Evolutionary conservation across 768 basidiomycete species (phyloP), one percentile per base, ranked within the genome.

Genomic region (Dioszegia hungarica): DNA sequence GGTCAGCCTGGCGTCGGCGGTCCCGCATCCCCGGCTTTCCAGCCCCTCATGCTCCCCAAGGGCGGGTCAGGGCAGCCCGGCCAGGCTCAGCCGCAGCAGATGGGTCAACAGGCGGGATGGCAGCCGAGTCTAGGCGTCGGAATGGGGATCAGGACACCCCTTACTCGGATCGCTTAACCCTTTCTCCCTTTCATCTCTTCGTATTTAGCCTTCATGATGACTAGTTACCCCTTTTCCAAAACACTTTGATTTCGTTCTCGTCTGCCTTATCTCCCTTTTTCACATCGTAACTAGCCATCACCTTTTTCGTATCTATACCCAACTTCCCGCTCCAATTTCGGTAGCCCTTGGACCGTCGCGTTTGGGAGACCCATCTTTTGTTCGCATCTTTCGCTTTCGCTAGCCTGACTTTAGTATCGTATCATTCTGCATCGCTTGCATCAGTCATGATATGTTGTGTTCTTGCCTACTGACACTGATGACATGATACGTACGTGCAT

Each of bases 1-100:
- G 62, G 60, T 49, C 67, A 68, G 50, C 63, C 71, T 17, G 69
- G 69, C 39, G 64, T 71, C 9, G 69, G 63, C 15, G 70, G 70
- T 6, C 70, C 70, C 8, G 56, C 67, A 28, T 54, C 49, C 34
- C 64, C 64, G 27, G 60, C 61, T 0, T 72, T 72, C 37, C 47
- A 54, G 38, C 41, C 39, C n/a, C n/a, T n/a, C 17, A 54, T 54
- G 47, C 27, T 62, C 56, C 39, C 50, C 31, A 48, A 54, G 40
- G 28, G 38, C n/a, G 39, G 29, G 19, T 27, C 52, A 40, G 41
- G 38, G 4, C 52, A 41, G 19, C 39, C 52, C 39, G 41, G 39
- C 6, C 52, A 54, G 41, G 25, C 11, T 15, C 9, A 9, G n/a
- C 45, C n/a, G 34, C 34, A 49, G 29, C n/a, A 20, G 11, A 15